Base-by-base conservation (phyloP, 2,329 filamentous ascomycete species). In the Penicillium sp. region DNA sequence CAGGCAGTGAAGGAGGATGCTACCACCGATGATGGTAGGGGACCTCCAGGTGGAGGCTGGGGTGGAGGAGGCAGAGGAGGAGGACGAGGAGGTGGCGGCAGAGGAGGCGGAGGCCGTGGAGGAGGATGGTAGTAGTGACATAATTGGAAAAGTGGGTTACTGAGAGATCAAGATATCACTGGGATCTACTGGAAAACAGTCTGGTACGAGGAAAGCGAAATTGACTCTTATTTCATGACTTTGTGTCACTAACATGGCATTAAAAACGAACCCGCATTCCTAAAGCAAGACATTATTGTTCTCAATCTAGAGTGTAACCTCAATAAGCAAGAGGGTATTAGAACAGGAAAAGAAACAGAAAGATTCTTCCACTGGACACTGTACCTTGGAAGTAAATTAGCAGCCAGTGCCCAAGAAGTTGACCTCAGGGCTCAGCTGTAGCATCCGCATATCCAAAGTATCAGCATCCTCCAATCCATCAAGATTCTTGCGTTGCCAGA, bases 401-500 rank as follows among this genome's bases (percentile, higher is more conserved):
- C 53, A 62, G 14, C 53, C 56, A 29, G 48, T 42, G 3, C 58
- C 62, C 19, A 62, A 16, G 22, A 64, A 58, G 22, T 53, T 65
- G n/a, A 35, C 37, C 1, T n/a, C 19, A 21, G 50, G 27, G 19
- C 49, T 29, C n/a, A 47, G 13, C n/a, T 53, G 46, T 24, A 58
- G 22, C 27, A 26, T 46, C 29, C 49, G 49, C 53, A 58, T 57
- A 26, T 52, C 57, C 48, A 58, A 52, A 55, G 49, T 19, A 31
- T 64, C 59, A 9, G 68, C 61, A 45, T 65, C 67, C 24, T 69
- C 65, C 49, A 71, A 55, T 2, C 64, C 70, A 59, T 68, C 64
- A 16, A 72, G 54, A 52, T 84, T 82, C 78, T 87, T 90, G 65
- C 95, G 86, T 61, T 82, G 81, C 87, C 90, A 96, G 73, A 96